phyloP scores from a whole-genome alignment of 495 filamentous ascomycete genomes.

The Aspergillus asperescens region DNA sequence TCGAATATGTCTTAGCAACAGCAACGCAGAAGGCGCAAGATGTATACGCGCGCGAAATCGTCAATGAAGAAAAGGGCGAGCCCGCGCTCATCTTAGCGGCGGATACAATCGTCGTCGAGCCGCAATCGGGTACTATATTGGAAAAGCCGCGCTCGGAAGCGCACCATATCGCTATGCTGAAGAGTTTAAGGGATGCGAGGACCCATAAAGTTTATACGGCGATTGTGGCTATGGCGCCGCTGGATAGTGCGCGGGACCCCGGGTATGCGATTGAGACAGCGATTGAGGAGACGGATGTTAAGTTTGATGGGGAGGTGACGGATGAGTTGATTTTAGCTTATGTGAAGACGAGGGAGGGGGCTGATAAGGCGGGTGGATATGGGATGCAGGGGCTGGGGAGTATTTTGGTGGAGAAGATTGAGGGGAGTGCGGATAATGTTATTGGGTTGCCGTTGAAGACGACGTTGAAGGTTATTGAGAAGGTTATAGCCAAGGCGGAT shows the following conservation, averaged over 20 bases:
- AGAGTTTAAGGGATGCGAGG: constrained; percentile 64
- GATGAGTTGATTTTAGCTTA: constrained; percentile 85
- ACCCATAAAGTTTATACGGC: constrained; percentile 79
- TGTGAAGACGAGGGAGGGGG: constrained; percentile 86
- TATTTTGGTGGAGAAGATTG: constrained; percentile 78
- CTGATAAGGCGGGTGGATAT: constrained; percentile 95
- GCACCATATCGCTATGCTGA: constrained; percentile 81
- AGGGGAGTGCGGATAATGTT: constrained; percentile 91
- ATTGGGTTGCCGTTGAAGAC: constrained; percentile 85
- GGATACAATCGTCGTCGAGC: constrained; percentile 81
- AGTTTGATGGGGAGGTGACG: constrained; percentile 65
- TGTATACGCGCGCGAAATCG: constrained; percentile 67
- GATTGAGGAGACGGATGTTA: constrained; percentile 83
- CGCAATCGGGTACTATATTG: constrained; percentile 58
- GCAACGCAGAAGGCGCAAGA: constrained; percentile 73
- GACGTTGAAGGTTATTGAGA: constrained; percentile 79
- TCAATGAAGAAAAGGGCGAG: constrained; percentile 56
- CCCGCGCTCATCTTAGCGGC: constrained; percentile 84
- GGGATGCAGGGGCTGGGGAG: constrained; percentile 86
- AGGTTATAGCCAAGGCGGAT: constrained; percentile 56
- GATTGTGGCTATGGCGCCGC: constrained; percentile 72
- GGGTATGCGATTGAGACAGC: constrained; percentile 77
- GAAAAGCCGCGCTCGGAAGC: constrained; percentile 81
- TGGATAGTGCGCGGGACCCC: constrained; percentile 67
- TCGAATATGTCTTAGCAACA: constrained; percentile 86